Conservation (phyloP, 2,329 filamentous ascomycete species). For the Fusarium haematococcum region DNA sequence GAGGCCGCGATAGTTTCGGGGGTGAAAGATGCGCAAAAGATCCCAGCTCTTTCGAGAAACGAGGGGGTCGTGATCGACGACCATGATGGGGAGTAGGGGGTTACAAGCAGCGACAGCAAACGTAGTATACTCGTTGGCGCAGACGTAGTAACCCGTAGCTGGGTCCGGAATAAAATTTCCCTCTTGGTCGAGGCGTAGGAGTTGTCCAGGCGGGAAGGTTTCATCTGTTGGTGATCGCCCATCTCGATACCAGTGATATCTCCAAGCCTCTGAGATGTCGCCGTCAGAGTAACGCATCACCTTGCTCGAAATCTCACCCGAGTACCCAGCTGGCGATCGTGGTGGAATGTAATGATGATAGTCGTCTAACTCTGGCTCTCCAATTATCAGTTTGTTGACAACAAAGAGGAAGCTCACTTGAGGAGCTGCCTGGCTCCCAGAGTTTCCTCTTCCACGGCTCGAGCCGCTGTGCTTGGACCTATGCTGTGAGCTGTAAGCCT, state of each 20-base stretch:
- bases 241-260: conserved; percentile 39
- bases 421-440: background rate
- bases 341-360: conserved; percentile 50
- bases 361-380: conserved; percentile 6
- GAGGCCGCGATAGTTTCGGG: conserved; percentile 33
- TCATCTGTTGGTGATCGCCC: too few species aligned
- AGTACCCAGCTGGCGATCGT: conserved; percentile 32
- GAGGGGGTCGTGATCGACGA: conserved; percentile 39
- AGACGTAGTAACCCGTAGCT: too few species aligned
- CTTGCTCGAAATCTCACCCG: conserved; percentile 42
- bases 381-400: conserved; percentile 50
- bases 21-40: conserved; percentile 47
- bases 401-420: conserved; percentile 53
- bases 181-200: conserved; percentile 3
- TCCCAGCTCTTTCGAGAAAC: conserved; percentile 36
- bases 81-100: conserved; percentile 51
- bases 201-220: background rate
- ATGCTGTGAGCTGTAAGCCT: conserved; percentile 17
- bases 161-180: background rate
- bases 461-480: conserved; percentile 16
- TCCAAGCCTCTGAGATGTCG: conserved; percentile 37
- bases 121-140: conserved; percentile 34
- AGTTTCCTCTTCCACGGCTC: conserved; percentile 16
- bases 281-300: conserved; percentile 54
- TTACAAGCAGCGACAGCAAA: conserved; percentile 53